Evolutionary conservation across 495 filamentous ascomycete species (phyloP).

Genomic region (Trichoderma asperelloides): DNA sequence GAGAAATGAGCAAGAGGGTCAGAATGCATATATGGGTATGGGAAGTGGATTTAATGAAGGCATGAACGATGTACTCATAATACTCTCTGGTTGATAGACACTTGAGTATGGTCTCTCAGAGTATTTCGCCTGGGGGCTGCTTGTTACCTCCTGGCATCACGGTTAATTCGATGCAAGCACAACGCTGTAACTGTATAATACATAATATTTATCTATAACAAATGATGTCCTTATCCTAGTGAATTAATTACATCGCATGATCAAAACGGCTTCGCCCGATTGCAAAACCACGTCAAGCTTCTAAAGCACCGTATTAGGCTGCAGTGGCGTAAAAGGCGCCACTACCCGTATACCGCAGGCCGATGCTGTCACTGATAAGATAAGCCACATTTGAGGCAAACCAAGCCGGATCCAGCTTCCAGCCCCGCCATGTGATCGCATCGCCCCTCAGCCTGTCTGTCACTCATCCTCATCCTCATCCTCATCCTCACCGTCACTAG

Average conservation of each 20-base stretch:
- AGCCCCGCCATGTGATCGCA: constrained; percentile 7
- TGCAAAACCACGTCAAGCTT: no score
- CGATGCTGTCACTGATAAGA: constrained; percentile 6
- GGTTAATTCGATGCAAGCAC: no score
- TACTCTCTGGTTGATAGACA: neutral
- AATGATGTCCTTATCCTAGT: no score
- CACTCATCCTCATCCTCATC: neutral
- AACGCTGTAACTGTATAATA: no score
- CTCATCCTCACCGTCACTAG: neutral
- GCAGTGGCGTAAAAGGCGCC: no score
- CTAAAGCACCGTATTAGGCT: no score
- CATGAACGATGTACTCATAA: neutral
- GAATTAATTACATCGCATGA: no score
- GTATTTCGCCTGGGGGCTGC: no score
- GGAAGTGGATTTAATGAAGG: neutral
- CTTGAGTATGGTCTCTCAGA: no score
- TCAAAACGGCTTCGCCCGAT: no score
- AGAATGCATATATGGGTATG: neutral
- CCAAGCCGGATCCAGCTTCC: neutral
- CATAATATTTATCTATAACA: no score
- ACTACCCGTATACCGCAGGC: neutral
- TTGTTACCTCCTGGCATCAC: no score
- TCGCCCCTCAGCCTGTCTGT: neutral
- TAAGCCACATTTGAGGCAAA: neutral
- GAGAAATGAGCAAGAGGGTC: neutral